phyloP scores from a whole-genome alignment of 2,329 filamentous ascomycete genomes.

The Dissoconium aciculare region DNA sequence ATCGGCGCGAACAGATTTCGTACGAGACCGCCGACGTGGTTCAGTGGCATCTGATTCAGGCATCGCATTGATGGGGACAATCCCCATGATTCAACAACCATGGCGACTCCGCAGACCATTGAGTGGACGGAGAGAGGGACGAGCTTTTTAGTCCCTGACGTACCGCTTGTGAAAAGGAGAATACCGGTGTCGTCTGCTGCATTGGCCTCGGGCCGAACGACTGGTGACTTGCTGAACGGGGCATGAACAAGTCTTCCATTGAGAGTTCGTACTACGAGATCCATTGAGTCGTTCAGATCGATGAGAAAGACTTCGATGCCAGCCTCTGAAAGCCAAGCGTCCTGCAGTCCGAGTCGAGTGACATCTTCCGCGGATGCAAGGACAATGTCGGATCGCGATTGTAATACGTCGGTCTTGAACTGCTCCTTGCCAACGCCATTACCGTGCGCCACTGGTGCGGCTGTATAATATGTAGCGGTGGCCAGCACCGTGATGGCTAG shows the following conservation, averaged over 20 bases:
- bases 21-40: conserved; percentile 39
- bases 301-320: conserved; percentile 29
- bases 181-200: conserved; percentile 34
- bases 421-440: conserved; percentile 34
- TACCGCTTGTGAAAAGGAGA: conserved; percentile 44
- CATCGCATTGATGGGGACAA: conserved; percentile 35
- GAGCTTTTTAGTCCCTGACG: conserved; percentile 44
- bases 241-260: conserved; percentile 6
- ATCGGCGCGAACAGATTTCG: conserved; percentile 42
- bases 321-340: conserved; percentile 21
- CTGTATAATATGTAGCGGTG: conserved; percentile 36
- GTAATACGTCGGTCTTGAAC: conserved; percentile 36
- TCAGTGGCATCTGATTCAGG: conserved; percentile 46
- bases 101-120: conserved; percentile 37
- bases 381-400: conserved; percentile 34
- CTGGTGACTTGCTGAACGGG: conserved; percentile 1
- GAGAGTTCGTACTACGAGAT: conserved; percentile 22
- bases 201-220: conserved; percentile 21
- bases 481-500: conserved; percentile 38
- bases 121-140: conserved; percentile 40
- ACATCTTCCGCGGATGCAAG: conserved; percentile 32
- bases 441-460: conserved; percentile 38
- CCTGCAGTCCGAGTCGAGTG: conserved; percentile 26
- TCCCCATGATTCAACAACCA: conserved; percentile 41
- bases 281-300: conserved; percentile 25